Percentiles rank a stretch among this genome's conserved stretches.
phyloP scores from a whole-genome alignment of 1,139 yeast species.

The Yamadazyma mexicana region DNA sequence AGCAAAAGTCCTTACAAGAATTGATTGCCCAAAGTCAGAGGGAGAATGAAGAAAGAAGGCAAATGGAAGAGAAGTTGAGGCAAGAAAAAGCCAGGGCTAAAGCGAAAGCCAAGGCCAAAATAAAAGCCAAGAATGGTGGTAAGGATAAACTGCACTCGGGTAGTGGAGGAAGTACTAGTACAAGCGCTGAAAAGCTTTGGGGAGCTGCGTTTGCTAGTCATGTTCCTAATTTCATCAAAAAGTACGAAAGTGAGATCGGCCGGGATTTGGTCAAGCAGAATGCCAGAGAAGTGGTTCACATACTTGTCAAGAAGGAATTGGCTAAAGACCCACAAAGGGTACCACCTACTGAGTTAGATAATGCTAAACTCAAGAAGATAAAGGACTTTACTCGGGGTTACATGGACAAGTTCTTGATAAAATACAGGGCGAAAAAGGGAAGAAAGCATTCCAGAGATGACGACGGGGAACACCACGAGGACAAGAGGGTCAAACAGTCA shows the following conservation, averaged over 20 bases:
- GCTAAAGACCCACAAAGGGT: constrained; percentile 37
- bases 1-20: constrained; percentile 38
- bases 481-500: constrained; percentile 8
- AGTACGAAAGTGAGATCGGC: constrained; percentile 65
- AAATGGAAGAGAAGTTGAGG: constrained; percentile 11
- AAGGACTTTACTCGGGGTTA: constrained; percentile 63
- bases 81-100: constrained; percentile 13
- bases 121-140: constrained; percentile 6
- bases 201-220: constrained; percentile 63
- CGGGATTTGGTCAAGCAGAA: constrained; percentile 74
- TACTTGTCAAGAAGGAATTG: constrained; percentile 63
- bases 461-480: constrained; percentile 7
- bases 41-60: constrained; percentile 24
- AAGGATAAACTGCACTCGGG: not conserved
- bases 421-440: constrained; percentile 44
- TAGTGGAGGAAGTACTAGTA: constrained; percentile 3
- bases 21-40: constrained; percentile 36
- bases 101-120: constrained; percentile 16
- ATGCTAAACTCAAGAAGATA: constrained; percentile 66
- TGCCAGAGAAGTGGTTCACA: constrained; percentile 73
- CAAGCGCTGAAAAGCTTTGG: constrained; percentile 49
- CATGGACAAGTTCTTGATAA: constrained; percentile 72
- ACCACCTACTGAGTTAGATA: constrained; percentile 60
- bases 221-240: constrained; percentile 77
- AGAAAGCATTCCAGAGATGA: constrained; percentile 17